Conservation (phyloP, 768 basidiomycete genomes). For the Macrolepiota fuliginosa region DNA sequence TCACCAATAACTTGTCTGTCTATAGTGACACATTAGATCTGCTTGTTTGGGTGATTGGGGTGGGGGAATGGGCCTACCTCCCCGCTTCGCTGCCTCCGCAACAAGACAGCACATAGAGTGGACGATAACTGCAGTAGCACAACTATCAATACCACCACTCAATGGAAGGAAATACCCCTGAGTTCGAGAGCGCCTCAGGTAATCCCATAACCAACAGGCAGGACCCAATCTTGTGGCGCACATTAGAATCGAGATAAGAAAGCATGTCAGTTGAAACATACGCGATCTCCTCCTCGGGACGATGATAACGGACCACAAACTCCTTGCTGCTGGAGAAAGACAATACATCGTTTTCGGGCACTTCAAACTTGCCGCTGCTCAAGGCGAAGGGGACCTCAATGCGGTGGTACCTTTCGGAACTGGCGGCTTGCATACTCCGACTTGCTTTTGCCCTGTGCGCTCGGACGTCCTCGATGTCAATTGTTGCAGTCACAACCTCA, state of each 20-base stretch:
- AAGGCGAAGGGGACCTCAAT: constrained; percentile 81
- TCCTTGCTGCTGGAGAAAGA: constrained; percentile 35
- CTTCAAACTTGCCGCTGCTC: constrained; percentile 69
- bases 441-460: constrained; percentile 83
- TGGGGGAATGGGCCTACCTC: constrained; percentile 47
- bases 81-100: constrained; percentile 67
- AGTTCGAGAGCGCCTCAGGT: constrained; percentile 87
- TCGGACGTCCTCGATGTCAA: constrained; percentile 96
- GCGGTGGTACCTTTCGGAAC: constrained; percentile 71
- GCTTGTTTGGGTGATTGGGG: not conserved
- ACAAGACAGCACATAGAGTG: constrained; percentile 96
- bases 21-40: constrained; percentile 23
- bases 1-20: constrained; percentile 87
- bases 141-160: constrained; percentile 96
- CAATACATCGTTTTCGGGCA: constrained; percentile 47
- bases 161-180: constrained; percentile 96
- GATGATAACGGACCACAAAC: constrained; percentile 69
- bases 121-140: constrained; percentile 94
- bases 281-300: constrained; percentile 97
- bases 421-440: constrained; percentile 86
- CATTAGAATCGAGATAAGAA: not conserved
- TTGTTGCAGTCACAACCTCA: constrained; percentile 92
- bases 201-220: constrained; percentile 99
- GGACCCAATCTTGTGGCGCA: constrained; percentile 72
- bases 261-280: constrained; percentile 38